A percentile compares a stretch with the other conserved stretches of the same genome.
These are phyloP conservation scores for Physaria fendleri DNA, from an alignment of 345 rosid species.

Conservation along the genomic window DNA sequence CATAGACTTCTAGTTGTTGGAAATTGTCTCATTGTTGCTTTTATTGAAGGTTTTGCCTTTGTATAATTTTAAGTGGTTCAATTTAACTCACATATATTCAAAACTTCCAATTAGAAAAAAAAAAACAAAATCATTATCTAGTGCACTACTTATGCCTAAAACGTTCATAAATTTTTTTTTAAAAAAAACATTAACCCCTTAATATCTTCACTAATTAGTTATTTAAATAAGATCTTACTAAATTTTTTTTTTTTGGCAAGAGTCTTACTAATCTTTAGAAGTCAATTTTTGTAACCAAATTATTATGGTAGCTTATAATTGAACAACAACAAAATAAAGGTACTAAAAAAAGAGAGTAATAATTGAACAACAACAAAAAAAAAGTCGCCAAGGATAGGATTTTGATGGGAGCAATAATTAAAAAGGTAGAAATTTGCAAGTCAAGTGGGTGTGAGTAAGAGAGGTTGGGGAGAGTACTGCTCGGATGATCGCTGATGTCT, in stretches of 20 bases:
- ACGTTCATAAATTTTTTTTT: no score
- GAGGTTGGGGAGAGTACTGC: constrained; percentile 86
- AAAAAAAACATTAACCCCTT: not conserved
- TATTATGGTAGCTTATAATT: not conserved
- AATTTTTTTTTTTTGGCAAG: no score
- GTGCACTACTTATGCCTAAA: not conserved
- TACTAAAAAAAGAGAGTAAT: no score
- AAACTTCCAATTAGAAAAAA: not conserved
- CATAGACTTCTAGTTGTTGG: not conserved
- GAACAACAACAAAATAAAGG: no score
- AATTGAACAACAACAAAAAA: not conserved
- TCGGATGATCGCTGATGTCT: constrained; percentile 67
- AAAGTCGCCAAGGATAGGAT: constrained; percentile 14
- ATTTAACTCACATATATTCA: not conserved
- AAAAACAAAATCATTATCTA: not conserved
- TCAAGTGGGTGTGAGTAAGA: constrained; percentile 6
- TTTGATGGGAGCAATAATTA: constrained; percentile 9
- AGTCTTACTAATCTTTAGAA: not conserved
- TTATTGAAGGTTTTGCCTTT: not conserved
- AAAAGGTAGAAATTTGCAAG: constrained; percentile 21
- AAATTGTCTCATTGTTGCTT: constrained; percentile 1
- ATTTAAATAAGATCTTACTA: no score
- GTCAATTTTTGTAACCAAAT: not conserved
- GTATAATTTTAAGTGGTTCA: not conserved
- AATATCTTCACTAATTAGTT: not conserved